Evolutionary conservation across 1,139 yeast genomes (phyloP).

Genomic region (Saccharomyces hybrid): DNA sequence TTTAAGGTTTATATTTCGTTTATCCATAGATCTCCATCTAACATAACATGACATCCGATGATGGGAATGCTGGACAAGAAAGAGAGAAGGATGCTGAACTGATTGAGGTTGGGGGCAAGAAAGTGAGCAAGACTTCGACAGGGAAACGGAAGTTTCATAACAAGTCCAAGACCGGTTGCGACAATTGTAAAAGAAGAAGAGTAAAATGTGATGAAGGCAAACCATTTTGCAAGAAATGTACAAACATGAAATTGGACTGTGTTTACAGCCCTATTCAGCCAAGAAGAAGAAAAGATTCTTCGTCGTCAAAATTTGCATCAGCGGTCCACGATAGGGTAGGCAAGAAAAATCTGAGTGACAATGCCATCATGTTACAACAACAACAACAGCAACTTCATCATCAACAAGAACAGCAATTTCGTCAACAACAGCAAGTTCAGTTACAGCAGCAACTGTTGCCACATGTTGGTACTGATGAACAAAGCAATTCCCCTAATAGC

Average conservation of each 20-base stretch:
- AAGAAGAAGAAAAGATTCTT: slow-evolving; percentile 7
- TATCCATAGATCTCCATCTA: not conserved
- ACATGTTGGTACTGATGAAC: slow-evolving; percentile 6
- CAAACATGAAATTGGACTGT: slow-evolving; percentile 69
- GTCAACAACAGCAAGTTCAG: slow-evolving; percentile 9
- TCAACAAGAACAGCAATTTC: slow-evolving; percentile 4
- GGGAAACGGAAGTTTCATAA: slow-evolving; percentile 68
- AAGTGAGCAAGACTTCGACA: slow-evolving; percentile 35
- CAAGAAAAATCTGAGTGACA: not conserved
- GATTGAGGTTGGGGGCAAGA: slow-evolving; percentile 32
- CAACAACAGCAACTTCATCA: slow-evolving; percentile 2
- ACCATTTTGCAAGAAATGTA: slow-evolving; percentile 74
- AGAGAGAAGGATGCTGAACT: slow-evolving; percentile 23
- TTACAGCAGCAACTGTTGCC: slow-evolving; percentile 8
- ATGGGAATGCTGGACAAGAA: slow-evolving; percentile 6
- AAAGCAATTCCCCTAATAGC: not conserved
- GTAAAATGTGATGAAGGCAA: slow-evolving; percentile 88
- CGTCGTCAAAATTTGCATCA: not conserved
- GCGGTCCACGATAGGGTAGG: not conserved
- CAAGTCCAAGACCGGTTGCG: slow-evolving; percentile 82
- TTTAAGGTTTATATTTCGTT: not conserved
- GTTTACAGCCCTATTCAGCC: slow-evolving; percentile 38
- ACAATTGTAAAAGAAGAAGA: slow-evolving; percentile 77
- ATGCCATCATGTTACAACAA: slow-evolving; percentile 1
- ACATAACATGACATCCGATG: slow-evolving; percentile 4